Conservation (phyloP, 2,329 filamentous ascomycete genomes). For the Cordyceps cicadae region DNA sequence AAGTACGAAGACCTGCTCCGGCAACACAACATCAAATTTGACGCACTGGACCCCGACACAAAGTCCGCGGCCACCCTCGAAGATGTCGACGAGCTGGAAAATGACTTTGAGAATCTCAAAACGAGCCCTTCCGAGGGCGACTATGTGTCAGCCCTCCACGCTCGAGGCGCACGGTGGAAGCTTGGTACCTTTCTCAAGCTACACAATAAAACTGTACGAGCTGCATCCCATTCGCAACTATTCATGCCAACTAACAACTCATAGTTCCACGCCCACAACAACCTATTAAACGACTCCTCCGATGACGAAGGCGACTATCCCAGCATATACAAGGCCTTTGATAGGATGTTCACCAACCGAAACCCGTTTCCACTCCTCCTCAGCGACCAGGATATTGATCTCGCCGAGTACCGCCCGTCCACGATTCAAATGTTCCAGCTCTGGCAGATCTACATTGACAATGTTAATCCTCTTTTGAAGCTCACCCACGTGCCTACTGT, state of each 20-base stretch:
- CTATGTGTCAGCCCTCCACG: conserved; percentile 19
- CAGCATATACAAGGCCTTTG: conserved; percentile 49
- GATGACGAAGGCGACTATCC: conserved; percentile 46
- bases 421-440: conserved; percentile 53
- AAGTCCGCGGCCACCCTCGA: conserved; percentile 28
- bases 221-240: too few species aligned
- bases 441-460: conserved; percentile 63
- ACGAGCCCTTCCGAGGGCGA: conserved; percentile 40
- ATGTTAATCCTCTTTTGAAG: conserved; percentile 61
- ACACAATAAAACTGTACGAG: conserved; percentile 1
- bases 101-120: conserved; percentile 47
- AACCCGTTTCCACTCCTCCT: conserved; percentile 52
- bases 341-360: conserved; percentile 48
- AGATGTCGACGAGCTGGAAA: conserved; percentile 48
- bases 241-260: neutral
- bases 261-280: conserved; percentile 44
- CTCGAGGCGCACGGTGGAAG: neutral
- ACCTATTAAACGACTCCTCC: conserved; percentile 44
- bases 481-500: conserved; percentile 59
- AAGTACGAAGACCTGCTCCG: conserved; percentile 60
- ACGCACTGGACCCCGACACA: conserved; percentile 1
- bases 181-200: conserved; percentile 23
- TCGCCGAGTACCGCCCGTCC: conserved; percentile 43
- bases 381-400: conserved; percentile 33
- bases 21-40: conserved; percentile 60